phyloP scores from a whole-genome alignment of 1,284 basidiomycete species.

The Ustilago vetiveriae region DNA sequence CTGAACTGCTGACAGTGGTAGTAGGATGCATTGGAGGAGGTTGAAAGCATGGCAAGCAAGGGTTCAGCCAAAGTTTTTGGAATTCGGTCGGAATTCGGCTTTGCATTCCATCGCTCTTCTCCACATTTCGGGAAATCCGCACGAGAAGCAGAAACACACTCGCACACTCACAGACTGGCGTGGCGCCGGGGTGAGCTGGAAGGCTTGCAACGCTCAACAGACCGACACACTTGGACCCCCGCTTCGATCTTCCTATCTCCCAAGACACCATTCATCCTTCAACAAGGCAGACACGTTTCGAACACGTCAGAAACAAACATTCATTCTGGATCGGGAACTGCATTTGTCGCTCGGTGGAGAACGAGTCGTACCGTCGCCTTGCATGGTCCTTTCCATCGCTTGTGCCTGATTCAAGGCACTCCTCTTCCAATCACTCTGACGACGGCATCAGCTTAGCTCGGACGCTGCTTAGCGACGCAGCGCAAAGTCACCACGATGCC shows the following conservation, averaged over 20 bases:
- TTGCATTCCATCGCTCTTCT: background rate
- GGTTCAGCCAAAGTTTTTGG: slow-evolving; percentile 8
- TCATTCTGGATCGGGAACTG: too few relatives aligned
- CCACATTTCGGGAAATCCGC: slow-evolving; percentile 28
- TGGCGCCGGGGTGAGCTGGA: slow-evolving; percentile 28
- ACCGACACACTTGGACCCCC: slow-evolving; percentile 16
- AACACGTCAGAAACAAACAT: too few relatives aligned
- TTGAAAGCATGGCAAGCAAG: background rate
- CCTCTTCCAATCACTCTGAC: background rate
- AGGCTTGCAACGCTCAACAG: slow-evolving; percentile 6
- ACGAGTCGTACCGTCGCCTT: background rate
- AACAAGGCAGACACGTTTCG: too few relatives aligned
- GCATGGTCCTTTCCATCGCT: slow-evolving; percentile 3
- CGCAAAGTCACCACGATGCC: slow-evolving; percentile 19
- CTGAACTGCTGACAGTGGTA: too few relatives aligned
- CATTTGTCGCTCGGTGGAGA: too few relatives aligned
- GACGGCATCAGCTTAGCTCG: too few relatives aligned
- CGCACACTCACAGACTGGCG: background rate
- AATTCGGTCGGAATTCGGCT: slow-evolving; percentile 16
- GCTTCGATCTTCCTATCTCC: too few relatives aligned
- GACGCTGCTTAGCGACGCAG: too few relatives aligned
- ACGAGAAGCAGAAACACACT: slow-evolving; percentile 13
- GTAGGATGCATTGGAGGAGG: too few relatives aligned
- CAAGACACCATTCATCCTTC: too few relatives aligned
- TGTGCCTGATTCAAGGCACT: slow-evolving; percentile 20